Percentiles rank a stretch among this genome's conserved stretches.
Conservation (phyloP, 2,329 filamentous ascomycete genomes). For the Stachybotrys chlorohalonatus region DNA sequence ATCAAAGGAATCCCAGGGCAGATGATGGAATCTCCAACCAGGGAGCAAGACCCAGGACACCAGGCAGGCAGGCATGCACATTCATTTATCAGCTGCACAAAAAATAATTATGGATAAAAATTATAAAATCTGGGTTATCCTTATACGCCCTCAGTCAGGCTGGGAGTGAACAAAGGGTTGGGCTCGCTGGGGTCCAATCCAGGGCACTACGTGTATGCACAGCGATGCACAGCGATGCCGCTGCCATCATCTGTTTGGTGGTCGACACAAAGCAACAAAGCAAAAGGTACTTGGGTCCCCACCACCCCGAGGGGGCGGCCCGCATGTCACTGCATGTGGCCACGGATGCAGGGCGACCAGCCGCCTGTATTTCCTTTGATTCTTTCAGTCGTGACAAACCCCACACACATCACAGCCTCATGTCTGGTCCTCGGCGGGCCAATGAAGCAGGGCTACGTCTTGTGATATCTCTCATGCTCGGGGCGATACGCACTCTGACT, state of each 20-base stretch:
- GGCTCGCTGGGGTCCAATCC: neutral
- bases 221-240: neutral
- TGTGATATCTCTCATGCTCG: neutral
- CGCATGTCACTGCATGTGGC: neutral
- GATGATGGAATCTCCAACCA: neutral
- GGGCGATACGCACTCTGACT: neutral
- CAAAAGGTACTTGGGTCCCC: neutral
- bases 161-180: neutral
- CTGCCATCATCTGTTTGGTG: neutral
- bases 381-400: neutral
- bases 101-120: neutral
- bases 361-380: neutral
- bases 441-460: neutral
- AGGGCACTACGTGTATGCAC: neutral
- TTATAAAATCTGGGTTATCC: neutral
- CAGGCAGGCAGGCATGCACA: neutral
- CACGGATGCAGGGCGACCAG: neutral
- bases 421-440: neutral
- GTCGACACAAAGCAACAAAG: neutral
- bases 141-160: neutral
- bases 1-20: neutral
- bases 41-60: neutral
- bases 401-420: neutral
- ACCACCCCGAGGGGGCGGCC: neutral
- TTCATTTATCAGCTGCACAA: neutral